Percentiles rank a stretch among this genome's conserved stretches.
Evolutionary conservation across 208 protist genomes (phyloP).

Genomic region (Leishmania amazonensis): DNA sequence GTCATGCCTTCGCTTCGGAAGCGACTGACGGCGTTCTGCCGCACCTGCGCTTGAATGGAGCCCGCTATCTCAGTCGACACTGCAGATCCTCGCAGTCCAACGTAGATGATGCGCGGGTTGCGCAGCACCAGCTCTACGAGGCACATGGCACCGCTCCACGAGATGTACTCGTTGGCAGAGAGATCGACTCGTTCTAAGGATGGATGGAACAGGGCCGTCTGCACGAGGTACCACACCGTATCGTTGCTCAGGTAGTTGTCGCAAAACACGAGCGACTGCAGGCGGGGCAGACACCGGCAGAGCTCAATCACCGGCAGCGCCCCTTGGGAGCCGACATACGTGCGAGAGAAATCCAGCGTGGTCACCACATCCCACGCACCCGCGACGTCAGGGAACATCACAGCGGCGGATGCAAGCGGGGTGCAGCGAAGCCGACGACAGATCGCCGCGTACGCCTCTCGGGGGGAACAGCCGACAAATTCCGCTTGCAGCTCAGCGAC

Average conservation of each 20-base stretch:
- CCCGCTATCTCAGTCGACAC: constrained; percentile 39
- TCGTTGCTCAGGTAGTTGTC: constrained; percentile 83
- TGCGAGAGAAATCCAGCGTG: constrained; percentile 55
- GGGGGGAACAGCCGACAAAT: constrained; percentile 47
- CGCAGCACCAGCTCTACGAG: constrained; percentile 49
- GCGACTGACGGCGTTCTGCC: constrained; percentile 52
- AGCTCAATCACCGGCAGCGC: constrained; percentile 50
- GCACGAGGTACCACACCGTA: constrained; percentile 54
- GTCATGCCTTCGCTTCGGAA: constrained; percentile 24
- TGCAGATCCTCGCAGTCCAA: constrained; percentile 46
- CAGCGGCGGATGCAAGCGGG: constrained; percentile 39
- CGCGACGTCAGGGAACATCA: constrained; percentile 45
- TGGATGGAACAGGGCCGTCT: constrained; percentile 65
- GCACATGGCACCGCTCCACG: constrained; percentile 83
- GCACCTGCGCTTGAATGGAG: constrained; percentile 54
- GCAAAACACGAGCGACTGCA: constrained; percentile 47
- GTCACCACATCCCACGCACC: constrained; percentile 50
- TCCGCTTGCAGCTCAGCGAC: constrained; percentile 44
- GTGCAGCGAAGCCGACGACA: constrained; percentile 44
- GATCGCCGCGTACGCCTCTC: constrained; percentile 53
- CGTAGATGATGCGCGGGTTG: constrained; percentile 60
- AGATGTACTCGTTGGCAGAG: constrained; percentile 64
- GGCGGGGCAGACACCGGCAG: constrained; percentile 55
- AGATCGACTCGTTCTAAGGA: constrained; percentile 61
- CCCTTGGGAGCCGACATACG: constrained; percentile 72